Evolutionary conservation across 305 asterid species (phyloP).

Genomic region (Solanum hybrid): DNA sequence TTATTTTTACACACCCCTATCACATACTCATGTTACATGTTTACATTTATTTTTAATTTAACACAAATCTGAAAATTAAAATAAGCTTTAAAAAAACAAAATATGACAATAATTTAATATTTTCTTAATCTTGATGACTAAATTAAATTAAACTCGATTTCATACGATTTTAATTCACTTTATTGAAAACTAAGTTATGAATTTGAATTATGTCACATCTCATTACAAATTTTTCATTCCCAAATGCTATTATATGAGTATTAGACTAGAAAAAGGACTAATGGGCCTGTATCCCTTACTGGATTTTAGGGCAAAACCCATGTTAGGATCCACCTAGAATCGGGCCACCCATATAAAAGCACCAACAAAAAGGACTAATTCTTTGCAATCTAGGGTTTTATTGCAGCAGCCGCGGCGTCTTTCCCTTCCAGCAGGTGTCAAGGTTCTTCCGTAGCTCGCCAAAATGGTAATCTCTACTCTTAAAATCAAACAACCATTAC

Average conservation of each 20-base stretch:
- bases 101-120: no score
- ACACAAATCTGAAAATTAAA: neutral
- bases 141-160: no score
- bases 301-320: neutral
- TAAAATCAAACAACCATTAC: neutral
- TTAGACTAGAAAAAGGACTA: neutral
- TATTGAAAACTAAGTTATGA: neutral
- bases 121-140: no score
- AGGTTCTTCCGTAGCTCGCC: neutral
- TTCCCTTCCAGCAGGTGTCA: neutral
- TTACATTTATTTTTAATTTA: no score
- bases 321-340: neutral
- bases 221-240: no score
- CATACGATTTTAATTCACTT: neutral
- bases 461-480: neutral
- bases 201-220: neutral
- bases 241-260: neutral
- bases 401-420: constrained; percentile 1
- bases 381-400: neutral
- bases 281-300: neutral
- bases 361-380: neutral
- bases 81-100: no score
- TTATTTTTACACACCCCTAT: neutral
- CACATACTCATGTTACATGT: neutral
- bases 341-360: neutral